phyloP scores from a whole-genome alignment of 495 filamentous ascomycete genomes.

The Hypomontagnella monticulosa region DNA sequence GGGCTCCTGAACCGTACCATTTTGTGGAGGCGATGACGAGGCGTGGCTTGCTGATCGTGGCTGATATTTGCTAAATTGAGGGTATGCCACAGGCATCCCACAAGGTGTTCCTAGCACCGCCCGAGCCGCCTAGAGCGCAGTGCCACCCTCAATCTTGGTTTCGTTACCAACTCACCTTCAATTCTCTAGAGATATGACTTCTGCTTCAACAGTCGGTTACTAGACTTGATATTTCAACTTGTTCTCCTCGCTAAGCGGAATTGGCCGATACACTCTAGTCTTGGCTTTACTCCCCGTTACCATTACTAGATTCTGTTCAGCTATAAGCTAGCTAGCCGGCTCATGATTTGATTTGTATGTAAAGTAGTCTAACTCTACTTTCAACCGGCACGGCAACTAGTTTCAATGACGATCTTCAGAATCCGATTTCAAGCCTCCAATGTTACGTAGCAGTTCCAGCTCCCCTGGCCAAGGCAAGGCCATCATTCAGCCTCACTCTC shows the following conservation, averaged over 20 bases:
- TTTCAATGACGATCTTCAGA: background rate
- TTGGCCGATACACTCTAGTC: slow-evolving; percentile 3
- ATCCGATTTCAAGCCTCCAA: slow-evolving; percentile 5
- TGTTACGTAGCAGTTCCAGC: slow-evolving; percentile 1
- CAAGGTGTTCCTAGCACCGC: slow-evolving; percentile 5
- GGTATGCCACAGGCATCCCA: slow-evolving; percentile 1
- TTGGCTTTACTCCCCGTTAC: slow-evolving; percentile 8
- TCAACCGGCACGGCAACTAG: too few species aligned
- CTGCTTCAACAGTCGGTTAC: background rate
- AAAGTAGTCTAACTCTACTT: too few species aligned
- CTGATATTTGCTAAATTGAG: slow-evolving; percentile 31
- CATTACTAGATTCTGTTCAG: slow-evolving; percentile 1
- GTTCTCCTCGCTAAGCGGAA: slow-evolving; percentile 2
- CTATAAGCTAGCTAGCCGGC: too few species aligned
- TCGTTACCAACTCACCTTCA: slow-evolving; percentile 5
- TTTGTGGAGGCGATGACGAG: slow-evolving; percentile 43
- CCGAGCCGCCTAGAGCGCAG: background rate
- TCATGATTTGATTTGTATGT: too few species aligned
- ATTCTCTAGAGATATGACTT: background rate
- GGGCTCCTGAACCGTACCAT: slow-evolving; percentile 10
- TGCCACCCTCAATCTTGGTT: background rate
- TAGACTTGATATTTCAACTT: background rate
- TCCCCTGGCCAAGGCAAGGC: too few species aligned
- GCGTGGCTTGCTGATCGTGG: slow-evolving; percentile 42
- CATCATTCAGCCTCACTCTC: slow-evolving; percentile 34